Evolutionary conservation across 176 grass and related monocot species (phyloP), one percentile per base, ranked within the genome.

Genomic region (Otatea glauca): DNA sequence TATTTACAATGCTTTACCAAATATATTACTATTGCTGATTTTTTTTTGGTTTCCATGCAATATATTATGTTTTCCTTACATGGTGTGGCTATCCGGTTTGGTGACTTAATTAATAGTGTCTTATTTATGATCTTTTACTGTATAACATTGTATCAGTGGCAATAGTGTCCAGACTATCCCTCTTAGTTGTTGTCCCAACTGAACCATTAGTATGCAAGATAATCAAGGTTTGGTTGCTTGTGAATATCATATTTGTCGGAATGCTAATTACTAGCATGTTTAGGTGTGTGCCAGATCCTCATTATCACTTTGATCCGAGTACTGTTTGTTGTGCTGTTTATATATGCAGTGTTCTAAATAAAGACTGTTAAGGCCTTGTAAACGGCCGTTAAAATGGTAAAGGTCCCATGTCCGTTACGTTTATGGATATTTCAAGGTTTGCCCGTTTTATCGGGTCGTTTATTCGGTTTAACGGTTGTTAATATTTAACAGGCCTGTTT

Each of bases 221-320:
- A 77, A 89, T 98, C 49, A 94, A 88, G 76, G 88, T 98, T 65
- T 98, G 96, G 96, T 84, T 95, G 43, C 96, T 93, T 12, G 96
- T 95, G 67, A 98, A 98, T 83, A 68, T 95, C 81, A 89, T 98
- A 72, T 95, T 98, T 90, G 96, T 98, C 61, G 96, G 88, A 72
- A 98, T 98, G 93, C 91, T 98, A 53, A 89, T 92, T 81, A 98
- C 93, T 77, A 98, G 93, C 89, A 98, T 98, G 93, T 95, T 98
- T 73, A 98, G 96, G 93, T 94, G 92, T 85, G 73, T 68, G 56
- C 45, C 15, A 70, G 38, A 76, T 77, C 44, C 66, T 65, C 53
- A 67, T 15, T 7, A 23, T 55, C 62, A 67, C 41, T 78, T 86
- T 78, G 7, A 54, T 65, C 38, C 3, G 59, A 49, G 58, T 70